Percentiles rank a stretch among this genome's conserved stretches.
Evolutionary conservation across 1,284 basidiomycete genomes (phyloP).

Genomic region (Malassezia globosa): DNA sequence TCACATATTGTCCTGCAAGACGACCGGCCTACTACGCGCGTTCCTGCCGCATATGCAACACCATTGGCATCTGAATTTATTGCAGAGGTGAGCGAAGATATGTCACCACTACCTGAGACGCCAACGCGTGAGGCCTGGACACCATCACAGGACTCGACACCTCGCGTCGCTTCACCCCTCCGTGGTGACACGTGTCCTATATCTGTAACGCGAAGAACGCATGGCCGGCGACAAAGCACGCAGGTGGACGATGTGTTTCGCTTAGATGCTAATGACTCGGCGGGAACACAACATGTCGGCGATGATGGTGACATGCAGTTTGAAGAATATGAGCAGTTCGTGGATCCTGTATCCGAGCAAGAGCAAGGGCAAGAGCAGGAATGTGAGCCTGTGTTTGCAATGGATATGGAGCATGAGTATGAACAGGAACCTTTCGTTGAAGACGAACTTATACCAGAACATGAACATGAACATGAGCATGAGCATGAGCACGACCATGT

Average conservation of each 20-base stretch:
- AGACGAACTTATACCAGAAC: too few species aligned
- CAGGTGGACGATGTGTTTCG: too few species aligned
- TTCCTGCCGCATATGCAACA: conserved; percentile 18
- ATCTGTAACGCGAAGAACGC: conserved; percentile 8
- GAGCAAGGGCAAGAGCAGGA: too few species aligned
- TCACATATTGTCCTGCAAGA: conserved; percentile 14
- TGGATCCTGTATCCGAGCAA: too few species aligned
- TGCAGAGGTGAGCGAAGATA: conserved; percentile 15
- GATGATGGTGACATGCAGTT: too few species aligned
- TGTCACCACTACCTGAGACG: neutral
- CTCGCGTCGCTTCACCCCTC: conserved; percentile 9
- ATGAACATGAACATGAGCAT: too few species aligned
- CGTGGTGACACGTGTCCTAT: conserved; percentile 7
- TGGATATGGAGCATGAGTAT: too few species aligned
- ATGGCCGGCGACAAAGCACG: conserved; percentile 6
- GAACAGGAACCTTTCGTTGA: too few species aligned
- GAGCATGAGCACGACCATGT: too few species aligned
- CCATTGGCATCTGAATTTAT: conserved; percentile 23
- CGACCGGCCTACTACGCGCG: conserved; percentile 14
- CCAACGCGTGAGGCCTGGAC: neutral
- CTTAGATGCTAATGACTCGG: neutral
- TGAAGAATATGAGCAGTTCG: too few species aligned
- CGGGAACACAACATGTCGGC: too few species aligned
- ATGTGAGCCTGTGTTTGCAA: too few species aligned
- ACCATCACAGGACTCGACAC: neutral